A percentile compares a stretch with the other conserved stretches of the same genome.
These are phyloP conservation scores for Citrus reticulata DNA, from an alignment of 345 rosid species.

Conservation along the genomic window DNA sequence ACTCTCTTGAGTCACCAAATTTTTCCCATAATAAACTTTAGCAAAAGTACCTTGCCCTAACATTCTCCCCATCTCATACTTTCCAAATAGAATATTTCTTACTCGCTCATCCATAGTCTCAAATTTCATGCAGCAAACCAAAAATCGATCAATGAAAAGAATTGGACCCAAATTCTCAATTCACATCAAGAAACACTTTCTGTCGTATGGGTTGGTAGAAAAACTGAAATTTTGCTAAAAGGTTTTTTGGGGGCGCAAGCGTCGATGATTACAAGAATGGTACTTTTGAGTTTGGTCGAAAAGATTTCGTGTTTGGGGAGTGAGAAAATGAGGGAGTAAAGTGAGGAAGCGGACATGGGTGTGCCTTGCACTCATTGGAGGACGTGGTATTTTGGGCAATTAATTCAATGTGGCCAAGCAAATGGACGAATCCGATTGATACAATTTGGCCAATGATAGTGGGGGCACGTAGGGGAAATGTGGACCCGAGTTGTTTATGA, in stretches of 20 bases:
- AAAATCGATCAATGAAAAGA: not conserved
- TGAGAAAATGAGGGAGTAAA: not conserved
- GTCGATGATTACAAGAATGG: not conserved
- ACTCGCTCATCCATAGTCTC: constrained; percentile 2
- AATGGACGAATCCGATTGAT: not conserved
- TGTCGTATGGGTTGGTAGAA: not conserved
- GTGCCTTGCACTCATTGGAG: constrained; percentile 12
- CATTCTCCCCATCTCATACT: constrained; percentile 40
- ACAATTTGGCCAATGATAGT: not conserved
- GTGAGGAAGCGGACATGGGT: not conserved
- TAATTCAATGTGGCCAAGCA: not conserved
- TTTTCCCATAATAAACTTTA: constrained; percentile 41
- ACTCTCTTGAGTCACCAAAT: constrained; percentile 26
- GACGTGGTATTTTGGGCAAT: constrained; percentile 7
- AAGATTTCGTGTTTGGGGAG: not conserved
- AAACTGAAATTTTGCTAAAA: not conserved
- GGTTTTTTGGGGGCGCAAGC: not conserved
- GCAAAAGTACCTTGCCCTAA: constrained; percentile 57
- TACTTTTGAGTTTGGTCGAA: not conserved
- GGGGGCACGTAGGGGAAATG: not conserved
- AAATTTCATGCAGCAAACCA: not conserved
- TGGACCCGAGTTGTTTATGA: not conserved
- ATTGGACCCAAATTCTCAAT: not conserved
- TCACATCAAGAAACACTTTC: not conserved
- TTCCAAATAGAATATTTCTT: constrained; percentile 29